Percentiles rank a stretch among this genome's conserved stretches.
These are phyloP conservation scores for Nothophytophthora sp. DNA, from an alignment of 352 stramenopile species.

Conservation along the genomic window DNA sequence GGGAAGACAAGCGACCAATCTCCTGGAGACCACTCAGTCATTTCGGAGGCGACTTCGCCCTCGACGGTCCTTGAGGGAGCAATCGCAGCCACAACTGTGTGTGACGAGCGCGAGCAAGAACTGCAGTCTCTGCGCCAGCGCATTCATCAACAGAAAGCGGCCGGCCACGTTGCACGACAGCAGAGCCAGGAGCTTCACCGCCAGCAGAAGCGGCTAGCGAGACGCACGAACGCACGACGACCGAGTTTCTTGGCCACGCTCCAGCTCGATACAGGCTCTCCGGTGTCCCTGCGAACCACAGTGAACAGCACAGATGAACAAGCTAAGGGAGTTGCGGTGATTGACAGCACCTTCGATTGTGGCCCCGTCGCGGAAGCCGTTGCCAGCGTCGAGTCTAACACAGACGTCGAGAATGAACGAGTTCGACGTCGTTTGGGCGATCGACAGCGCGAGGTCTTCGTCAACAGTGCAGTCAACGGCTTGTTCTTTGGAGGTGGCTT, in stretches of 20 bases:
- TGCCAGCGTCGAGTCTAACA: not conserved
- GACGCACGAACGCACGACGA: conserved; percentile 7
- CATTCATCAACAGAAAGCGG: conserved; percentile 11
- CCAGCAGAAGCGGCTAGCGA: conserved; percentile 20
- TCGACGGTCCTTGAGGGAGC: not conserved
- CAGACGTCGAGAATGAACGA: conserved; percentile 7
- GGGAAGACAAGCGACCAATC: too few species aligned
- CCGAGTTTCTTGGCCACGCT: conserved; percentile 34
- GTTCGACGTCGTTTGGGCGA: conserved; percentile 12
- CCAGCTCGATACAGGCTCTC: conserved; percentile 15
- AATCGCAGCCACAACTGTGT: not conserved
- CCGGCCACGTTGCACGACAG: conserved; percentile 10
- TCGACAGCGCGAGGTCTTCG: conserved; percentile 22
- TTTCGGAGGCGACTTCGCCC: not conserved
- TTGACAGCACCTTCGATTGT: not conserved
- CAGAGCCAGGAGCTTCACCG: conserved; percentile 16
- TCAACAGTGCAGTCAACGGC: conserved; percentile 10
- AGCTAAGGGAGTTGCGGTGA: not conserved
- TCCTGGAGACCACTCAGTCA: not conserved
- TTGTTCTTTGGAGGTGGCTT: conserved; percentile 46
- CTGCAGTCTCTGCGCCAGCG: conserved; percentile 8
- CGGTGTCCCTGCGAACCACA: not conserved
- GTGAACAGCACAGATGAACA: not conserved
- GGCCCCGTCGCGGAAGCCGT: not conserved
- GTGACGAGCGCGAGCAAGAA: not conserved